Evolutionary conservation across 345 rosid species (phyloP).

Genomic region (Sisymbrium irio): DNA sequence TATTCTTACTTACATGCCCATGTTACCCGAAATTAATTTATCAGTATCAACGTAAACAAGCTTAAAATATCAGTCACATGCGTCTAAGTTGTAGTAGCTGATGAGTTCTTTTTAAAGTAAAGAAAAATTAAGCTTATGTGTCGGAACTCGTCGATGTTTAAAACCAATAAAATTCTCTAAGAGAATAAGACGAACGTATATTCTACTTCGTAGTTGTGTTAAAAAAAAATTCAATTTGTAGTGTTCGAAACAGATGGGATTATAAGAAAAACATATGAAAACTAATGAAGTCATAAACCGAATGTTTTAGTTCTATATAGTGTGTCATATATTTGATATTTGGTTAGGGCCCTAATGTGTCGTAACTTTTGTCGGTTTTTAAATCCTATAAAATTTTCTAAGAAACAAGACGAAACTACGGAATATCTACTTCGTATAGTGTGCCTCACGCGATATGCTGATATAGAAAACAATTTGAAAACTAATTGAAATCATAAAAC

Average conservation of each 20-base stretch:
- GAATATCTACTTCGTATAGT: neutral
- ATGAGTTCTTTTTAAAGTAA: neutral
- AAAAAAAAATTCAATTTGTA: too few species aligned
- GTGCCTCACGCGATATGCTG: neutral
- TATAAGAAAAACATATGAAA: neutral
- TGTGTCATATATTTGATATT: neutral
- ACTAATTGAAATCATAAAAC: neutral
- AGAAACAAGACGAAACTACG: neutral
- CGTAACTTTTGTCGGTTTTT: neutral
- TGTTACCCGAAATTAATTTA: conserved; percentile 16
- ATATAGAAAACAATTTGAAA: neutral
- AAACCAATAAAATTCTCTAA: neutral
- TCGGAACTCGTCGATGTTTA: neutral
- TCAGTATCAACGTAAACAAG: neutral
- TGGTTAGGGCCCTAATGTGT: too few species aligned
- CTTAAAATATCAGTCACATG: conserved; percentile 9
- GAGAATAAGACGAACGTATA: neutral
- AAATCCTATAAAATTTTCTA: neutral
- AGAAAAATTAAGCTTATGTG: neutral
- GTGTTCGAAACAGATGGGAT: neutral
- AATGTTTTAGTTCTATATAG: neutral
- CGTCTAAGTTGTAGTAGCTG: conserved; percentile 1
- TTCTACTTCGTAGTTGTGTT: too few species aligned
- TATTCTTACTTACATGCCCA: conserved; percentile 16
- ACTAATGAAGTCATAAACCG: neutral